Base-by-base conservation (phyloP, 164 flowering plant genomes). In the Aristolochia californica region DNA sequence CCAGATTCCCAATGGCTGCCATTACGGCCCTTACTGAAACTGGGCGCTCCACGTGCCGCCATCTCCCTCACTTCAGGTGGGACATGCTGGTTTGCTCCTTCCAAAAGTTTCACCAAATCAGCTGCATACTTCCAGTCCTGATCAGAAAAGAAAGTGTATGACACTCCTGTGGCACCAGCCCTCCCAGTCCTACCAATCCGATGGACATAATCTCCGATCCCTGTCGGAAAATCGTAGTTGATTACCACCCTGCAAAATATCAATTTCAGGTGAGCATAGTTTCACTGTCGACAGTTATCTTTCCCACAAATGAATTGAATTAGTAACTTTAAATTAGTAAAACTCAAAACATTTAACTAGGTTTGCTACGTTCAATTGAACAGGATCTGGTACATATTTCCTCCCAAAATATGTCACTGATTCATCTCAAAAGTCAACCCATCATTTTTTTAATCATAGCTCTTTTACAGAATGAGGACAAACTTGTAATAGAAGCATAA, bases 171-270 rank as follows among this genome's bases (percentile, higher is more conserved):
- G 5, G 98, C 98, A 63, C 98, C 96, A 63, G 98, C 98, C 62
- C 96, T 77, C 50, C 98, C 98, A 56, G 98, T 91, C 70, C 98
- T 74, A 56, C 98, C 98, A 54, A 91, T 91, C 44, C 96, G 86
- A 64, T 91, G 98, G 45, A 91, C 96, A 68, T 91, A 91, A 60
- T 91, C 98, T 71, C 86, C 96, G 58, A 91, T 57, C 10, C 96
- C 96, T 45, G 79, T 86, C 7, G 96, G 98, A 52, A 91, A 91
- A 64, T 91, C 98, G 71, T 80, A 91, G 67, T 91, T 91, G 63
- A 91, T 79, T 66, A 88, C 98, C 24, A 84, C 90, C 83, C 96
- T 88, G 80, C 24, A 57, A 52, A n/a, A 34, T 50, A 50, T 12
- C 21, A 8, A 21, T 1, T 13, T 7, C 15, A 4, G 26, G 27